Conservation (phyloP, 495 filamentous ascomycete species). For the Cercophora samala region DNA sequence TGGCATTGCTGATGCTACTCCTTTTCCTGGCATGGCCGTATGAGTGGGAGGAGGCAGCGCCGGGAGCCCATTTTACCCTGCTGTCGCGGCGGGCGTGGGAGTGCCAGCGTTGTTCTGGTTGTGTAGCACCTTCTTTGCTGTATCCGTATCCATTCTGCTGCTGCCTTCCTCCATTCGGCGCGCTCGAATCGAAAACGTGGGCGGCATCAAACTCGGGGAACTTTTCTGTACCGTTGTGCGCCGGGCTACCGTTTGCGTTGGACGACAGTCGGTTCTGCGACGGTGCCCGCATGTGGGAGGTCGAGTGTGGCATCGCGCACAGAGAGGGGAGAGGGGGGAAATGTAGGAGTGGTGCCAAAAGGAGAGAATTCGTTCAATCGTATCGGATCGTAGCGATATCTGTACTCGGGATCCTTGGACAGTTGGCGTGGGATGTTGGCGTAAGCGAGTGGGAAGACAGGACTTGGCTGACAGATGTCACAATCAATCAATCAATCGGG, state of each 20-base stretch:
- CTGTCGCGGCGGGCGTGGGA: constrained; percentile 48
- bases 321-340: constrained; percentile 5
- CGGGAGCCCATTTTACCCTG: constrained; percentile 45
- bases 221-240: constrained; percentile 44
- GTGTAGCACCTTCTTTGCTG: constrained; percentile 32
- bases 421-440: neutral
- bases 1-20: constrained; percentile 82
- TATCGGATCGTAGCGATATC: neutral
- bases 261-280: constrained; percentile 29
- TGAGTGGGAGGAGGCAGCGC: constrained; percentile 33
- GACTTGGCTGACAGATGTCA: neutral
- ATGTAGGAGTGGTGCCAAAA: neutral
- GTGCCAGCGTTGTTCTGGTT: constrained; percentile 41
- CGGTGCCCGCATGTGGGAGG: constrained; percentile 33
- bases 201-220: constrained; percentile 53
- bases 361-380: neutral
- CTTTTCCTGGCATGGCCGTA: constrained; percentile 58
- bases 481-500: neutral
- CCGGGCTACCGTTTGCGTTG: constrained; percentile 31
- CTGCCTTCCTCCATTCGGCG: constrained; percentile 17
- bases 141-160: constrained; percentile 35
- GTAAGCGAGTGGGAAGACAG: neutral
- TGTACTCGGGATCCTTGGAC: neutral
- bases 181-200: constrained; percentile 22
- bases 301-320: constrained; percentile 33